Evolutionary conservation across 1,139 yeast genomes (phyloP).

Genomic region (Taphrina sp.): DNA sequence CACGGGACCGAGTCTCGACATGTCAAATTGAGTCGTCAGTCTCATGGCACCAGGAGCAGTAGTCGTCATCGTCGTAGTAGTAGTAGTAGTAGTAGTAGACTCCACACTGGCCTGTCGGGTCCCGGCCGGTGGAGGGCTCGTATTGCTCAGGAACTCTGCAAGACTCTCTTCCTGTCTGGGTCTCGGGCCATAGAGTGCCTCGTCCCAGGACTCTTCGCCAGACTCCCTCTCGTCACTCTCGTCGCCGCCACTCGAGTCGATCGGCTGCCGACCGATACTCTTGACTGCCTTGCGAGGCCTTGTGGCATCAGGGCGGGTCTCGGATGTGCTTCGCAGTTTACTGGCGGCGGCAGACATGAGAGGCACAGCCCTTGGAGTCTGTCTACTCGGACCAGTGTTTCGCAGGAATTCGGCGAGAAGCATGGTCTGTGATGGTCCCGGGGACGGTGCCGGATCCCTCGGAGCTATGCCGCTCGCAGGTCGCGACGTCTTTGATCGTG

Average conservation of each 20-base stretch:
- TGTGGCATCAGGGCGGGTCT: too few relatives aligned
- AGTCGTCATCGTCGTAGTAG: background rate
- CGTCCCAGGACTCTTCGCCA: conserved; percentile 8
- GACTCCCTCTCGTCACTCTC: conserved; percentile 17
- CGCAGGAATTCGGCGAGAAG: conserved; percentile 28
- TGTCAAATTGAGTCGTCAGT: too few relatives aligned
- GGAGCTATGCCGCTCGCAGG: too few relatives aligned
- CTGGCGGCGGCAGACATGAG: background rate
- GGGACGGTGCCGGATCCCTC: conserved; percentile 1
- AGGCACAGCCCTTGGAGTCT: conserved; percentile 10
- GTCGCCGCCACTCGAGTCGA: conserved; percentile 2
- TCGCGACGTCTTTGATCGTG: too few relatives aligned
- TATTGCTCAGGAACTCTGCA: conserved; percentile 18
- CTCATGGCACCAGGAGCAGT: background rate
- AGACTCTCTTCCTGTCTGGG: conserved; percentile 14
- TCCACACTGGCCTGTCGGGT: background rate
- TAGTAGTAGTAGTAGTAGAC: background rate
- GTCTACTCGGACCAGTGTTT: conserved; percentile 7
- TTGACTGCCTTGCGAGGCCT: background rate
- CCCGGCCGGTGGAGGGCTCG: conserved; percentile 6
- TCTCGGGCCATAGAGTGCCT: conserved; percentile 3
- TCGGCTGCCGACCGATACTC: conserved; percentile 4
- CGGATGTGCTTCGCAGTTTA: too few relatives aligned
- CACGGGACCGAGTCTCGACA: background rate
- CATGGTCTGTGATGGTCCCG: conserved; percentile 10